A percentile compares a stretch with the other conserved stretches of the same genome.
Conservation (phyloP, 1,284 basidiomycete species). For the Rhodotorula sp. region DNA sequence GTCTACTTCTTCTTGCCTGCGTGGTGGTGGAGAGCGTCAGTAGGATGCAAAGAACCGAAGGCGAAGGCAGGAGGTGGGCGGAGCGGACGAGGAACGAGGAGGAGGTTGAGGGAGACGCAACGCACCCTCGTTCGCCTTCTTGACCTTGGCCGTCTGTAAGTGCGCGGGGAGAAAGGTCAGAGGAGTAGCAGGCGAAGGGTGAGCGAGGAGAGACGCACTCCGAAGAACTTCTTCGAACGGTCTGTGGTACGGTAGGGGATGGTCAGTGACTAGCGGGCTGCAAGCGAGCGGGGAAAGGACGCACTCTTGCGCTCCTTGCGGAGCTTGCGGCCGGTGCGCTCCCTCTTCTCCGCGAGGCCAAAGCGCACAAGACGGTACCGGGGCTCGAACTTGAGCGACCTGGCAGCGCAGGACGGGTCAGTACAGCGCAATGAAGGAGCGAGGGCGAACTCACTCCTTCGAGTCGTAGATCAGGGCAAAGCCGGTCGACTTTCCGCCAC, state of each 20-base stretch:
- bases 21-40: background rate
- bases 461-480: slow-evolving; percentile 98
- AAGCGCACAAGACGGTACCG: slow-evolving; percentile 81
- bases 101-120: background rate
- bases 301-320: slow-evolving; percentile 95
- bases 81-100: background rate
- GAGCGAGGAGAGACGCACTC: no score
- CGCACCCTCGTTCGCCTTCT: slow-evolving; percentile 4
- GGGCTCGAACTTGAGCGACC: slow-evolving; percentile 76
- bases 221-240: no score
- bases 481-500: slow-evolving; percentile 96
- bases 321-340: slow-evolving; percentile 92
- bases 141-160: slow-evolving; percentile 32
- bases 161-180: no score
- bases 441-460: slow-evolving; percentile 57
- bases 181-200: slow-evolving; percentile 45
- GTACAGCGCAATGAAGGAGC: background rate
- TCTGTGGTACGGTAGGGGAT: no score
- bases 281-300: background rate
- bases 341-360: slow-evolving; percentile 72
- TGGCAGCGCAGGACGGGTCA: background rate
- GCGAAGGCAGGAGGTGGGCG: background rate
- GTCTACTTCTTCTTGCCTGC: slow-evolving; percentile 37
- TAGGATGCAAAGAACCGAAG: background rate
- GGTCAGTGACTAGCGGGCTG: no score